phyloP scores from a whole-genome alignment of 805 yeast species.

The Candida yuanshanica region DNA sequence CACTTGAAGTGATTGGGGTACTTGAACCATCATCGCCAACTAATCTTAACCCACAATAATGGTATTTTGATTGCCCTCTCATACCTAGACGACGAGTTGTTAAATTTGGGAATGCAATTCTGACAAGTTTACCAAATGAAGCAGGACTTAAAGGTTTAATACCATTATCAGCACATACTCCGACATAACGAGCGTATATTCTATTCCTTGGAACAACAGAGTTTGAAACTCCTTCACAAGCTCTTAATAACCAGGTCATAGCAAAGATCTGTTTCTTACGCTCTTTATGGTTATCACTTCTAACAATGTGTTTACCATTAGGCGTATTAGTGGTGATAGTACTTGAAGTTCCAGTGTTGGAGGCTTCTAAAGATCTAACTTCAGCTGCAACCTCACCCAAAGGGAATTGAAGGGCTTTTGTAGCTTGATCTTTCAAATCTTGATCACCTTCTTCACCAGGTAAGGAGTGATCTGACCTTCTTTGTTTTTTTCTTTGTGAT shows the following conservation, averaged over 20 bases:
- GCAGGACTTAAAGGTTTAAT: slow-evolving; percentile 67
- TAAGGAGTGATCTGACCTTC: slow-evolving; percentile 23
- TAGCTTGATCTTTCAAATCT: slow-evolving; percentile 33
- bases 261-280: slow-evolving; percentile 74
- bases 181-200: slow-evolving; percentile 62
- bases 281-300: slow-evolving; percentile 36
- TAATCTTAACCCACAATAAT: slow-evolving; percentile 68
- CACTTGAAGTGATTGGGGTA: slow-evolving; percentile 20
- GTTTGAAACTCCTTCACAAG: slow-evolving; percentile 45
- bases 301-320: slow-evolving; percentile 15
- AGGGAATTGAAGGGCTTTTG: slow-evolving; percentile 25
- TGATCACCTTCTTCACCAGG: slow-evolving; percentile 30
- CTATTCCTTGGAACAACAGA: slow-evolving; percentile 60
- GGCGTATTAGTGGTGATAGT: slow-evolving; percentile 20
- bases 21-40: slow-evolving; percentile 28
- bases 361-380: slow-evolving; percentile 37
- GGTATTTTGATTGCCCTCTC: slow-evolving; percentile 75
- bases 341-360: slow-evolving; percentile 7
- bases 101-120: slow-evolving; percentile 54
- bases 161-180: slow-evolving; percentile 46
- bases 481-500: slow-evolving; percentile 20
- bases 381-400: slow-evolving; percentile 38
- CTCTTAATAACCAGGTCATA: slow-evolving; percentile 69
- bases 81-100: slow-evolving; percentile 72
- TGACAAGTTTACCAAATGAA: slow-evolving; percentile 68